phyloP scores from a whole-genome alignment of 2,329 filamentous ascomycete genomes.

The Arthrinium puccinioides region DNA sequence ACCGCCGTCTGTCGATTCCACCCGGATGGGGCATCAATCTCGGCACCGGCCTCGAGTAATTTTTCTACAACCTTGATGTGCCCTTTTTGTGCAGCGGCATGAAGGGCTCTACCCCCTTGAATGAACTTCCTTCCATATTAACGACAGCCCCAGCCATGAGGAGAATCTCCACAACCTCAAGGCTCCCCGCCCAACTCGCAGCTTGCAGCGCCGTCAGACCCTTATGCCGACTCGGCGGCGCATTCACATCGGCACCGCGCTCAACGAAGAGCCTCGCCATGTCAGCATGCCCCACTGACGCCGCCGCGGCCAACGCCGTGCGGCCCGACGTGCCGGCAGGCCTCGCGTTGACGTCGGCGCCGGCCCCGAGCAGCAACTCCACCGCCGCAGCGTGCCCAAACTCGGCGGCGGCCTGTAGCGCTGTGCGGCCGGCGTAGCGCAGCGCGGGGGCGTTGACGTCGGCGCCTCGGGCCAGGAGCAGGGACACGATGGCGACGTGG shows the following conservation, averaged over 20 bases:
- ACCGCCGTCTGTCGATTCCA: constrained; percentile 23
- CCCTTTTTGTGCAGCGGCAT: constrained; percentile 23
- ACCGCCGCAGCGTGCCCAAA: constrained; percentile 19
- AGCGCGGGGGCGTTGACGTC: constrained; percentile 18
- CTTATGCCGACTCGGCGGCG: constrained; percentile 25
- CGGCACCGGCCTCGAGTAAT: constrained; percentile 26
- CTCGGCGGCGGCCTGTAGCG: constrained; percentile 25
- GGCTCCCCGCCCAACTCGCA: constrained; percentile 22
- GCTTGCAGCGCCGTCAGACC: constrained; percentile 31
- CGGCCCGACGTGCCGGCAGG: constrained; percentile 26
- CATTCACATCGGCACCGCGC: constrained; percentile 24
- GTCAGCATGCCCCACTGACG: constrained; percentile 15
- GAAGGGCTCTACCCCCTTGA: constrained; percentile 29
- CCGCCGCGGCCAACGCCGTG: constrained; percentile 29
- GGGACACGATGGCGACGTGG: constrained; percentile 10
- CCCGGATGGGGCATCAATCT: constrained; percentile 23
- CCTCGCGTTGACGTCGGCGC: constrained; percentile 23
- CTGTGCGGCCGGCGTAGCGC: constrained; percentile 25
- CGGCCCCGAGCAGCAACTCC: constrained; percentile 15
- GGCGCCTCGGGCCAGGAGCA: constrained; percentile 14
- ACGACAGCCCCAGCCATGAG: constrained; percentile 21
- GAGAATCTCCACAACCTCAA: constrained; percentile 16
- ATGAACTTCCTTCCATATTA: constrained; percentile 22
- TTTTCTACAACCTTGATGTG: constrained; percentile 15
- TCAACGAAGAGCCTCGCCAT: constrained; percentile 19